Evolutionary conservation across 768 basidiomycete species (phyloP), one percentile per base, ranked within the genome.

Genomic region (Hebeloma cylindrosporum): DNA sequence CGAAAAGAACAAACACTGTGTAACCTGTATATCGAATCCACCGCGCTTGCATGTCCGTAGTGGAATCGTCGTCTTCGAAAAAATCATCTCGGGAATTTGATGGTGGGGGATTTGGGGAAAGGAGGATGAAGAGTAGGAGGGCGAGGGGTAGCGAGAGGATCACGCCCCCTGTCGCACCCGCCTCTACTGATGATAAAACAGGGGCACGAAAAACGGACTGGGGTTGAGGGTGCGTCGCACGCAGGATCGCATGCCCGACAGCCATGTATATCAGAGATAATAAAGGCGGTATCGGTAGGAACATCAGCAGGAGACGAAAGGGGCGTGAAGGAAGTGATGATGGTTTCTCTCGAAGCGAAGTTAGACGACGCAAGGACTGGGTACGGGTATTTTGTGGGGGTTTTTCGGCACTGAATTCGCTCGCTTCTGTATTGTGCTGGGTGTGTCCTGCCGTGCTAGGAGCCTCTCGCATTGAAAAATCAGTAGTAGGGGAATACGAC

Each of bases 61-160:
- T 45, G 14, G 53, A 46, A 25, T 54, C 52, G 14, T 64, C 61
- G 38, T 69, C 66, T n/a, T 65, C 63, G 52, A 69, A 67, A 47
- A 66, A 66, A 39, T 69, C 67, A 27, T 64, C 65, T 4, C 58
- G 56, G 2, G 59, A 50, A 2, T 57, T 51, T 2, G 51, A 14
- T 1, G 54, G 51, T 28, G 45, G 51, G 4, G 61, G 57, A 3
- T n/a, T n/a, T n/a, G 34, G 39, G 40, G 51, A 53, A n/a, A 65
- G 30, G 45, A 68, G 51, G 43, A 64, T 36, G 50, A 60, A 68
- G 5, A 69, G 45, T 8, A 65, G 49, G 17, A 68, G 48, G 5
- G 59, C 65, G 34, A 68, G 46, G 1, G 69, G 69, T 5, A 67
- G 44, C 2, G 66, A 27, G 37, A 70, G 61, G 43, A 70, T 64